Base-by-base conservation (phyloP, 2,329 filamentous ascomycete species). In the Colletotrichum coccodes region DNA sequence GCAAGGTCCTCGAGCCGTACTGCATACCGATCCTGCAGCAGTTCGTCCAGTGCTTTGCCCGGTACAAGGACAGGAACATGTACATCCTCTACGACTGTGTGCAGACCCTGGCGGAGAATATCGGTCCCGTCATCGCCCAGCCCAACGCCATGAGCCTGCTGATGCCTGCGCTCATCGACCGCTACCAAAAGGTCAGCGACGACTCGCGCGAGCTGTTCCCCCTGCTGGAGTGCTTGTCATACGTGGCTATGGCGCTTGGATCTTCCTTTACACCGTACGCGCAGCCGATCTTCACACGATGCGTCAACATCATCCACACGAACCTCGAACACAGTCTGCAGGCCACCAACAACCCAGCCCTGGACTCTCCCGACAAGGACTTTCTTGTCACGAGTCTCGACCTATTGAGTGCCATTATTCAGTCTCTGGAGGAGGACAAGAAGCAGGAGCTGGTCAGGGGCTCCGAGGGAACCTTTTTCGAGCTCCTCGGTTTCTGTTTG, bases 41-140 rank as follows among this genome's bases (percentile, higher is more conserved):
- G 78, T 98, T 95, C 76, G 94, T 98, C 60, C 86, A 88, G 70
- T 99, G 96, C 80, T 99, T 99, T 81, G 88, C 86, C 60, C 94
- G 93, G 81, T 99, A 98, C 89, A 98, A 99, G 86, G 95, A 98
- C 80, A 92, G 94, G 76, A 99, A 99, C 83, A 98, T 98, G 90
- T 98, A 97, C 83, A 97, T 98, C 62, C 89, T 99, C 38, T 99
- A 99, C 83, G 96, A 99, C 82, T 98, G 96, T 79, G 94, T 99
- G 38, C 96, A 99, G 82, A 99, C 96, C 0, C 85, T 99, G 65
- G 96, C 96, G 4, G 96, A 99, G 79, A 92, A 94, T 76, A 92
- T 98, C 62, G 94, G 94, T 12, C 90, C 91, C 7, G 90, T 92
- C 38, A 85, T 99, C 72, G 92, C 94, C n/a, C 87, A 90, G 70